These are phyloP conservation scores for Hypoxylon lienhwacheense DNA, from an alignment of 495 filamentous ascomycete species.

Conservation along the genomic window DNA sequence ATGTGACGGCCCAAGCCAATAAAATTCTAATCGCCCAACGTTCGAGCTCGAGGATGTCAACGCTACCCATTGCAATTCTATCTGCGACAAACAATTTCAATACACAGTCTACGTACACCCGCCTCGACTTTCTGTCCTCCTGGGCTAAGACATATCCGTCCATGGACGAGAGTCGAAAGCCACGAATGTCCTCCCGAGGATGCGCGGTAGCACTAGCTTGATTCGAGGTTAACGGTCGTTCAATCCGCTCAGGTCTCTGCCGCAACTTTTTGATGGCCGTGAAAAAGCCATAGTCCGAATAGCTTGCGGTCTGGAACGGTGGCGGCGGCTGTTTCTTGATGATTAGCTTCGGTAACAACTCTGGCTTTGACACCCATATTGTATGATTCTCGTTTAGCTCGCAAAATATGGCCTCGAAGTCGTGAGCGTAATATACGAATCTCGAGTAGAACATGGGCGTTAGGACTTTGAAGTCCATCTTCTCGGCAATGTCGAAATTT, in stretches of 20 bases:
- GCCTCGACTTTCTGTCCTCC: constrained; percentile 27
- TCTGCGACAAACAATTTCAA: constrained; percentile 45
- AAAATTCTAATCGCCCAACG: constrained; percentile 30
- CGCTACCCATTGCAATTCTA: constrained; percentile 36
- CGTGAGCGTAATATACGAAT: constrained; percentile 56
- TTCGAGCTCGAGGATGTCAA: constrained; percentile 35
- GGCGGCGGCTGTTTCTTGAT: constrained; percentile 38
- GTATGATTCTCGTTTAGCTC: constrained; percentile 56
- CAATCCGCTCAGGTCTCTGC: constrained; percentile 39
- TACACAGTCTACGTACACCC: constrained; percentile 37
- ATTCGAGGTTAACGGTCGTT: constrained; percentile 40
- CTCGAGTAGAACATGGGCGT: constrained; percentile 64
- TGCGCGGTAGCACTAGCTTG: constrained; percentile 4
- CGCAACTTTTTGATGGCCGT: constrained; percentile 44
- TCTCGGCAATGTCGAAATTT: constrained; percentile 12
- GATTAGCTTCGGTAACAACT: constrained; percentile 47
- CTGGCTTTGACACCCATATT: constrained; percentile 52
- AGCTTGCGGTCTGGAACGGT: constrained; percentile 29
- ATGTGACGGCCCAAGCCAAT: constrained; percentile 36
- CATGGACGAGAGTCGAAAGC: constrained; percentile 47
- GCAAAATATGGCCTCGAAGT: constrained; percentile 53
- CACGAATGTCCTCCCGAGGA: constrained; percentile 38
- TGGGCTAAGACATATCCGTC: constrained; percentile 45
- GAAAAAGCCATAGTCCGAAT: constrained; percentile 41
- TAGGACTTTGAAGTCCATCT: constrained; percentile 55